Evolutionary conservation across 345 rosid species (phyloP), one percentile per base, ranked within the genome.

Genomic region (Arabidopsis suecica): DNA sequence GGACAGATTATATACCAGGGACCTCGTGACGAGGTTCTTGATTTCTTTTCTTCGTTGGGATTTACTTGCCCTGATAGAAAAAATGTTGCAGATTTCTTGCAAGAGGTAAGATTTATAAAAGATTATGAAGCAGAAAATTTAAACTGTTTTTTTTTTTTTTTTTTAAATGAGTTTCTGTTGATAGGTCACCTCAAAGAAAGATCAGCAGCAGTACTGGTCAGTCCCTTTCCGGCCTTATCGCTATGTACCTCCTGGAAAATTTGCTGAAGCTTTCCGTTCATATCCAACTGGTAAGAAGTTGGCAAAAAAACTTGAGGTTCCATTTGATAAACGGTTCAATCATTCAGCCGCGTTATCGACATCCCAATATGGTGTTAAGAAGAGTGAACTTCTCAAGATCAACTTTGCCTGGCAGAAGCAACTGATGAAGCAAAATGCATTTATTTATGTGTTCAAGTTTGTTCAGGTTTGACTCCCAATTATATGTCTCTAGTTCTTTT

Each of bases 191-290:
- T 95, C 99, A 22, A 89, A 84, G 81, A 95, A 95, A 76, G 99
- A 92, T 76, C 99, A 95, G 73, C 84, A 92, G 85, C 99, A 95
- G 82, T 95, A 95, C 63, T 95, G 97, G 99, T 90, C 91, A 61
- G 86, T 64, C 59, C 85, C 88, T 53, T 89, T 83, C 77, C 75
- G 84, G 45, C 93, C 97, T 48, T 95, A 90, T 57, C 84, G 85
- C 1, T 95, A 90, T 65, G 83, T 92, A 58, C 82, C 99, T 71
- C 97, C 96, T 16, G 88, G 92, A 76, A 90, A 88, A 74, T 88
- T 95, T 82, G 88, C 88, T 50, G 93, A 95, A 81, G 92, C 92
- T 73, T 95, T 95, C 78, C 84, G 74, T 72, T 83, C 80, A 8
- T 86, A 70, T 81, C 80, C 69, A 11, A 76, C 82, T 20, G 99